Percentiles rank a stretch among this genome's conserved stretches.
Evolutionary conservation across 1,139 yeast species (phyloP).

Genomic region (Debaryomyces singareniensis): DNA sequence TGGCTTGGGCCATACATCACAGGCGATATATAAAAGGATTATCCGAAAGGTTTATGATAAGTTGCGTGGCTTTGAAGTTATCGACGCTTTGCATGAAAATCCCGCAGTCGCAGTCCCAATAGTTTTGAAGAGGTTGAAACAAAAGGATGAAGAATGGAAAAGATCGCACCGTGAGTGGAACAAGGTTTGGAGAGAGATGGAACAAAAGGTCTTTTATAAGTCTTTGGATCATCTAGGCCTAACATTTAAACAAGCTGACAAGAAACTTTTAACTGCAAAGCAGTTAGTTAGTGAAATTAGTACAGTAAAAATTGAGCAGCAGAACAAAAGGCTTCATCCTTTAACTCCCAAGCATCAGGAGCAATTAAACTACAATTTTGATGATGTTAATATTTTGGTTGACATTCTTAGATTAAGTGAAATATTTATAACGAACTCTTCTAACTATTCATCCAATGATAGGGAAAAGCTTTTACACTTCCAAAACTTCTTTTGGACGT

Average conservation of each 20-base stretch:
- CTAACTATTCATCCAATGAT: slow-evolving; percentile 76
- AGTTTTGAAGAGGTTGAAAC: slow-evolving; percentile 84
- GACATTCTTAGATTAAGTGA: slow-evolving; percentile 70
- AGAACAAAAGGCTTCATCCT: slow-evolving; percentile 70
- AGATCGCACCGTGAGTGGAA: slow-evolving; percentile 98
- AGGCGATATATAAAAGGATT: slow-evolving; percentile 88
- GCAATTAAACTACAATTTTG: slow-evolving; percentile 64
- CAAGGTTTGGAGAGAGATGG: slow-evolving; percentile 98
- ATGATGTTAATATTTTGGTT: slow-evolving; percentile 60
- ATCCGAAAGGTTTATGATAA: slow-evolving; percentile 88
- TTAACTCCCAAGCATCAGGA: slow-evolving; percentile 80
- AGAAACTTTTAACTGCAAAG: slow-evolving; percentile 82
- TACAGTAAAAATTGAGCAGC: slow-evolving; percentile 87
- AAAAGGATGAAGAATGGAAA: slow-evolving; percentile 98
- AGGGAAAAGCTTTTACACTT: slow-evolving; percentile 72
- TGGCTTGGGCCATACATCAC: slow-evolving; percentile 87
- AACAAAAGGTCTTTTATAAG: slow-evolving; percentile 88
- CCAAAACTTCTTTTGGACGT: slow-evolving; percentile 60
- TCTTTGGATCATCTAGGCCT: slow-evolving; percentile 92
- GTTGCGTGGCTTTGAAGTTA: slow-evolving; percentile 92
- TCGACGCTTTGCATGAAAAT: slow-evolving; percentile 89
- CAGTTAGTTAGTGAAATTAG: slow-evolving; percentile 88
- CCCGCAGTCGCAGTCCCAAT: slow-evolving; percentile 95
- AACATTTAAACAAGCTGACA: slow-evolving; percentile 94
- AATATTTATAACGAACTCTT: slow-evolving; percentile 62